Conservation (phyloP, 1,284 basidiomycete genomes). For the Cryptococcus sp. region DNA sequence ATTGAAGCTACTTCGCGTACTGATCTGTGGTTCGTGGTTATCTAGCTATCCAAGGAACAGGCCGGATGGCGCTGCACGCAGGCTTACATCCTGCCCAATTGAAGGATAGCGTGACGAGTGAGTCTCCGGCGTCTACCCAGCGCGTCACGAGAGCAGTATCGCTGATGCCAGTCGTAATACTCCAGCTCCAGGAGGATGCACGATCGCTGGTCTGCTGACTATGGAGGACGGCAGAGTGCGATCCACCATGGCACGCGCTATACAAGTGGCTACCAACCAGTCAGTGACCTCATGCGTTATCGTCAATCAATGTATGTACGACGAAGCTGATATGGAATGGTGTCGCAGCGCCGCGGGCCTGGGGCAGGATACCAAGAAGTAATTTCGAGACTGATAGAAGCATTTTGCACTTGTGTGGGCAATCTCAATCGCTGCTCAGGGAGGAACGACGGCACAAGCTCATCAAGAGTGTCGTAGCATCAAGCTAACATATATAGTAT, state of each 20-base stretch:
- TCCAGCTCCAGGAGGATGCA: constrained; percentile 94
- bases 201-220: constrained; percentile 91
- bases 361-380: constrained; percentile 50
- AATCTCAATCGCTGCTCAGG: no score
- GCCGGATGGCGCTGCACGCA: constrained; percentile 88
- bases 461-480: no score
- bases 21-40: not conserved
- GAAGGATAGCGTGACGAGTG: constrained; percentile 97
- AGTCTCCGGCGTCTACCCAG: constrained; percentile 40
- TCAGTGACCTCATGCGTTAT: constrained; percentile 23
- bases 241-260: constrained; percentile 92
- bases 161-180: not conserved
- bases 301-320: no score
- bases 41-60: constrained; percentile 90
- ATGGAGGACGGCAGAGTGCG: constrained; percentile 93
- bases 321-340: constrained; percentile 8
- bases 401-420: no score
- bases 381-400: constrained; percentile 1
- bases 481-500: not conserved
- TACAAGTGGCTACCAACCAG: constrained; percentile 87
- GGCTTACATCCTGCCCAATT: constrained; percentile 92
- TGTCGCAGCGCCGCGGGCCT: constrained; percentile 45
- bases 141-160: no score
- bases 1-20: not conserved
- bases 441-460: no score